These are phyloP conservation scores for Sodiomyces alkalinus DNA, from an alignment of 2,329 filamentous ascomycete species.

Conservation along the genomic window DNA sequence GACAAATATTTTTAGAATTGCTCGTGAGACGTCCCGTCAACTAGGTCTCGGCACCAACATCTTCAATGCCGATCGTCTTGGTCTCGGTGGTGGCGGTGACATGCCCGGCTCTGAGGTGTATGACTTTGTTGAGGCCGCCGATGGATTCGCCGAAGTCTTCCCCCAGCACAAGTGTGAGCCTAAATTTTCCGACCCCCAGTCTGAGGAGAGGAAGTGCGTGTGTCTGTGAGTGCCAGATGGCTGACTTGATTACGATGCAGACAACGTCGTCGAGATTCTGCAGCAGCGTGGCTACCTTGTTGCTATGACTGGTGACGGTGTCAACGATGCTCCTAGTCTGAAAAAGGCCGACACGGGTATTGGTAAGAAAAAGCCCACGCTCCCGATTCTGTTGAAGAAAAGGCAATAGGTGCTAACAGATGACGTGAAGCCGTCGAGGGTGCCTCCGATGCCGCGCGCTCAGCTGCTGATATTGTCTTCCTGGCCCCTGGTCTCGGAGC, in stretches of 20 bases:
- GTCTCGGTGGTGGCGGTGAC: slow-evolving; percentile 77
- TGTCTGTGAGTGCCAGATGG: too few species aligned
- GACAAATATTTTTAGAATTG: too few species aligned
- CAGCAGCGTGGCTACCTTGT: slow-evolving; percentile 88
- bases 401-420: too few species aligned
- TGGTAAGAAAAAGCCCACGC: too few species aligned
- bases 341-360: slow-evolving; percentile 97
- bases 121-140: slow-evolving; percentile 88
- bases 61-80: slow-evolving; percentile 85
- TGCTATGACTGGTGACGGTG: slow-evolving; percentile 92
- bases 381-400: too few species aligned
- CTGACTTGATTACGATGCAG: slow-evolving; percentile 24
- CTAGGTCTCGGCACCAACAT: slow-evolving; percentile 86
- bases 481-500: slow-evolving; percentile 80
- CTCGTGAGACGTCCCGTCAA: slow-evolving; percentile 79
- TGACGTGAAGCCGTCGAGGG: slow-evolving; percentile 60
- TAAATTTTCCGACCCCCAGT: too few species aligned
- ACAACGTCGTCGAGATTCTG: slow-evolving; percentile 77
- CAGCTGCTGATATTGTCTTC: slow-evolving; percentile 88
- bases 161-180: slow-evolving; percentile 96
- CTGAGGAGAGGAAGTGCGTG: too few species aligned
- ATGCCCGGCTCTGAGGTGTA: slow-evolving; percentile 91
- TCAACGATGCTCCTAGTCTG: slow-evolving; percentile 83
- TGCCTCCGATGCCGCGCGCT: slow-evolving; percentile 79
- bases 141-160: slow-evolving; percentile 91